phyloP scores from a whole-genome alignment of 2,329 filamentous ascomycete genomes.

The Aureobasidium musti region DNA sequence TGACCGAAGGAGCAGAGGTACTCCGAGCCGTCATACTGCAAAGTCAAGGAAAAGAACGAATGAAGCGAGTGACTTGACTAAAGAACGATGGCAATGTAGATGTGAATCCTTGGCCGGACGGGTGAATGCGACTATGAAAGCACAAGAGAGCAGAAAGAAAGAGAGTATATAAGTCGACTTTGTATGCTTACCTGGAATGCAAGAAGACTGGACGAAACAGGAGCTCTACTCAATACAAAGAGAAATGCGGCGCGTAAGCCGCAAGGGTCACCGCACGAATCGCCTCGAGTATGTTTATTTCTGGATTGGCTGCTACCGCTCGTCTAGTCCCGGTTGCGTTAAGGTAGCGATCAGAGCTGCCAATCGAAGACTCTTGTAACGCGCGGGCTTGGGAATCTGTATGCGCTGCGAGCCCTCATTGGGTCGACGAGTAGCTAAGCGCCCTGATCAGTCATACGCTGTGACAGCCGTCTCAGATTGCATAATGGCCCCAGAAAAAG shows the following conservation, averaged over 20 bases:
- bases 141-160: conserved; percentile 21
- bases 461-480: conserved; percentile 29
- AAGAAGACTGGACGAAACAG: conserved; percentile 10
- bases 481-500: conserved; percentile 10
- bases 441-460: conserved; percentile 25
- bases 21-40: conserved; percentile 29
- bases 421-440: conserved; percentile 25
- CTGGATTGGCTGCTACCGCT: conserved; percentile 24
- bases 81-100: not conserved
- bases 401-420: conserved; percentile 28
- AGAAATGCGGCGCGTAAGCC: conserved; percentile 23
- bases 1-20: conserved; percentile 41
- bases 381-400: conserved; percentile 23
- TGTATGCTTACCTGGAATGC: conserved; percentile 26
- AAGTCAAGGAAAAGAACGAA: not conserved
- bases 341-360: conserved; percentile 9
- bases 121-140: conserved; percentile 26
- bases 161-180: conserved; percentile 24
- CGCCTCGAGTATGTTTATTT: conserved; percentile 24
- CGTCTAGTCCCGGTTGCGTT: conserved; percentile 25
- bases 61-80: conserved; percentile 24
- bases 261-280: conserved; percentile 19
- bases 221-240: conserved; percentile 12
- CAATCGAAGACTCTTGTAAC: conserved; percentile 26
- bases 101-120: not conserved